phyloP scores from a whole-genome alignment of 2,329 filamentous ascomycete genomes.

The Phialophora macrospora region DNA sequence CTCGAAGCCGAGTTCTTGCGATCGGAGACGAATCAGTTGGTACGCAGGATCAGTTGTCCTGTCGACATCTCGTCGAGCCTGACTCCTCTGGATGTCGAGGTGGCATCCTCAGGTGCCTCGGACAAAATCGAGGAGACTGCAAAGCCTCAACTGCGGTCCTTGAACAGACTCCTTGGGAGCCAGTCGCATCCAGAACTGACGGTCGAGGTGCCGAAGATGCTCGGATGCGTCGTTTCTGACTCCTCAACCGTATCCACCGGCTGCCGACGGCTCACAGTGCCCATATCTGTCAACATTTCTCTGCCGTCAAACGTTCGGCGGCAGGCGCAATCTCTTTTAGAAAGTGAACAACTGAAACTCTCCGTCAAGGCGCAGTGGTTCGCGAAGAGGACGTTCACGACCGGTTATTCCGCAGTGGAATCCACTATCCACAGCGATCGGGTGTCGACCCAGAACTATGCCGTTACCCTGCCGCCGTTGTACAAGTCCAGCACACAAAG shows the following conservation, averaged over 20 bases:
- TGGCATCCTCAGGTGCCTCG: conserved; percentile 4
- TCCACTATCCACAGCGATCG: conserved; percentile 24
- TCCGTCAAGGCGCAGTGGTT: conserved; percentile 34
- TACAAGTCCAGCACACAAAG: conserved; percentile 20
- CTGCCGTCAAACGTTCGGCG: conserved; percentile 13
- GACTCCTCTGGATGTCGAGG: conserved; percentile 29
- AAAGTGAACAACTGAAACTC: conserved; percentile 14
- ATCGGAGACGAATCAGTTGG: conserved; percentile 20
- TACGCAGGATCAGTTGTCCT: conserved; percentile 29
- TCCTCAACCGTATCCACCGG: conserved; percentile 26
- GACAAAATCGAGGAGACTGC: conserved; percentile 18
- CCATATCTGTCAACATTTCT: conserved; percentile 25
- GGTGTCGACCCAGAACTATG: conserved; percentile 28
- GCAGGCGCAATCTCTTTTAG: conserved; percentile 13
- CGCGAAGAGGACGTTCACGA: conserved; percentile 29
- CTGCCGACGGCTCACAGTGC: conserved; percentile 29
- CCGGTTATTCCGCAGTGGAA: conserved; percentile 18
- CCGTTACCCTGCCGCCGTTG: conserved; percentile 28
- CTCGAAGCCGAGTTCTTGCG: conserved; percentile 32
- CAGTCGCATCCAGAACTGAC: conserved; percentile 25
- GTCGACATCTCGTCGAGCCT: conserved; percentile 30
- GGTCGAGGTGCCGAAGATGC: conserved; percentile 26
- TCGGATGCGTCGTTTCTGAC: conserved; percentile 28
- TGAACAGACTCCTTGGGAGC: conserved; percentile 16
- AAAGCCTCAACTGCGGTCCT: conserved; percentile 27